Evolutionary conservation across 495 filamentous ascomycete genomes (phyloP), one percentile per base, ranked within the genome.

Genomic region (Tuber brumale): DNA sequence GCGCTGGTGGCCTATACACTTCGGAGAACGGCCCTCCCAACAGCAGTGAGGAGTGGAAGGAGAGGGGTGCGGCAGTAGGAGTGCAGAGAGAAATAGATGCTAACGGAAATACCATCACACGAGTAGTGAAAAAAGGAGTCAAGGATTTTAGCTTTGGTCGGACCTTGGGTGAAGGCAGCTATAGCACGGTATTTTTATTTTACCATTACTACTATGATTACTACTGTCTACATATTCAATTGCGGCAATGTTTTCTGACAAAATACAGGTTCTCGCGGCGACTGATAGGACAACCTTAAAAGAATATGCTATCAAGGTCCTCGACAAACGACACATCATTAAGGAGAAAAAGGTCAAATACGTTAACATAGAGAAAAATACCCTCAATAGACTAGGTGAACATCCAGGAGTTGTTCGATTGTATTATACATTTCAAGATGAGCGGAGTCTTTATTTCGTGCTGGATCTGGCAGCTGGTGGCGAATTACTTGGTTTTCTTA

Each of bases 281-380:
- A 98, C 96, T 8, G 96, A 99, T 81, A 90, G 96, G 71, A 94
- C 97, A 84, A 98, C 94, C 0, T 85, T 96, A 70, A 95, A 96
- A 77, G 96, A 99, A 84, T 98, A 97, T 82, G 96, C 96, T 42
- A 95, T 99, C 85, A 99, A 99, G 83, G 95, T 99, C 41, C 87
- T 99, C 61, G 95, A 98, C 85, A 99, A 99, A 86, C 91, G 94
- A 78, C 96, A 99, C 85, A 99, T 99, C 81, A 98, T 99, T 87
- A 98, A 97, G 86, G 96, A 99, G 85, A 97, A 95, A 84, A 99
- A 99, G 87, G 96, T 99, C 79, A 99, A 99, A 86, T 99, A 99
- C 83, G 96, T 99, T 83, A 97, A 97, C 84, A 98, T 99, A 79
- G 96, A 99, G 85, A 97, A 97, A 86, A 94, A 99, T 84, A 97